These are phyloP conservation scores for Aspergillus sp. DNA, from an alignment of 2,329 filamentous ascomycete species.

Conservation along the genomic window DNA sequence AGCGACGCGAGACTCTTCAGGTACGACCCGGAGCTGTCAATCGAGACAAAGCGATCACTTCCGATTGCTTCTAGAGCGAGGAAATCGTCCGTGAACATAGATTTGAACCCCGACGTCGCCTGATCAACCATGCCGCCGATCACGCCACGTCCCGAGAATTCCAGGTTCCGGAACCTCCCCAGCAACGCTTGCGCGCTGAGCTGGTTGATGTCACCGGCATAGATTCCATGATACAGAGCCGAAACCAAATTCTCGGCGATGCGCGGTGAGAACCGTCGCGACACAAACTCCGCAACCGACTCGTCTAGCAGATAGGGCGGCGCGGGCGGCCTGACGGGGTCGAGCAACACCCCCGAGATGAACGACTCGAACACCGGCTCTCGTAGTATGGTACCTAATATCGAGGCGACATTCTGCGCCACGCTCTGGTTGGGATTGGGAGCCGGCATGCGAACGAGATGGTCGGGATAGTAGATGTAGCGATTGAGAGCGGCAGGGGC, in stretches of 20 bases:
- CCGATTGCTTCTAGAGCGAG: conserved; percentile 22
- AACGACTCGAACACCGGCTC: conserved; percentile 59
- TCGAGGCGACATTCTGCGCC: conserved; percentile 28
- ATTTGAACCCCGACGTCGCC: conserved; percentile 7
- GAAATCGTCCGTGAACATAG: conserved; percentile 25
- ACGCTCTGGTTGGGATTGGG: conserved; percentile 29
- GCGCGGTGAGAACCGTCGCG: conserved; percentile 52
- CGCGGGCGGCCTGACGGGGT: conserved; percentile 28
- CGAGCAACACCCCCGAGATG: conserved; percentile 33
- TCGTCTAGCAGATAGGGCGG: conserved; percentile 55
- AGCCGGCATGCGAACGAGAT: conserved; percentile 64
- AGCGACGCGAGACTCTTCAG: conserved; percentile 17
- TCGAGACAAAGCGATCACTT: background rate
- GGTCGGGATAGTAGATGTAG: conserved; percentile 87
- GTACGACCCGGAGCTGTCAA: conserved; percentile 15
- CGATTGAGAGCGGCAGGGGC: conserved; percentile 61
- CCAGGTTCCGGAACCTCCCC: conserved; percentile 50
- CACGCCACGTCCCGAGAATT: conserved; percentile 29
- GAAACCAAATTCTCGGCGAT: conserved; percentile 73
- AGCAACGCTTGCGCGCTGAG: conserved; percentile 70
- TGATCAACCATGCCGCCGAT: conserved; percentile 15
- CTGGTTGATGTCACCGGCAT: conserved; percentile 81
- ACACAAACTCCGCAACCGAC: conserved; percentile 68
- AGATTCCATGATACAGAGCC: conserved; percentile 79
- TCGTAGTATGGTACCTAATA: conserved; percentile 38